Percentiles rank a stretch among this genome's conserved stretches.
phyloP scores from a whole-genome alignment of 2,329 filamentous ascomycete species.

The Scopulariopsis brevicaulis region DNA sequence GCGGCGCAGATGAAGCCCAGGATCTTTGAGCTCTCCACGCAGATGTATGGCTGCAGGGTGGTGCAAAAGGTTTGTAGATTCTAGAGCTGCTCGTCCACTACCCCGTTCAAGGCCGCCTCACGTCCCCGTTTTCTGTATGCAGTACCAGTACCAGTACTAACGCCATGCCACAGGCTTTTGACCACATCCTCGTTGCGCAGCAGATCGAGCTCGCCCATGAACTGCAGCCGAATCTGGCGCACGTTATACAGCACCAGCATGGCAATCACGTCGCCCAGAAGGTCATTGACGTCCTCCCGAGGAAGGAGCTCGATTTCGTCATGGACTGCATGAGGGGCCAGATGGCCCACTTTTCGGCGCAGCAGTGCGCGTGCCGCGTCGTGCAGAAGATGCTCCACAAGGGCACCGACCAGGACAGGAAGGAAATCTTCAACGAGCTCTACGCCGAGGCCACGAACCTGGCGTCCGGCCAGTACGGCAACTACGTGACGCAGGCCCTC shows the following conservation, averaged over 20 bases:
- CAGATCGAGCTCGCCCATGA: slow-evolving; percentile 77
- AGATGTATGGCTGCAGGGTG: slow-evolving; percentile 91
- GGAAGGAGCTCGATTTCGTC: slow-evolving; percentile 73
- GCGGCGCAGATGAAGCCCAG: slow-evolving; percentile 82
- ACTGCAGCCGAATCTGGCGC: slow-evolving; percentile 63
- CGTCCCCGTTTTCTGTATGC: background rate
- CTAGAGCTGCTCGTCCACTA: background rate
- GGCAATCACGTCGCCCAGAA: slow-evolving; percentile 97
- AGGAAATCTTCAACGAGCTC: slow-evolving; percentile 66
- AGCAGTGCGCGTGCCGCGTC: slow-evolving; percentile 84
- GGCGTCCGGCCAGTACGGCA: slow-evolving; percentile 82
- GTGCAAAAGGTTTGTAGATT: slow-evolving; percentile 69
- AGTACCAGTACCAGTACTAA: background rate
- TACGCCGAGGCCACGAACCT: slow-evolving; percentile 60
- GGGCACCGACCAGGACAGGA: slow-evolving; percentile 60
- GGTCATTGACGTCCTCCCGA: slow-evolving; percentile 70
- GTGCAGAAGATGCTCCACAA: slow-evolving; percentile 86
- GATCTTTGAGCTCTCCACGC: slow-evolving; percentile 65
- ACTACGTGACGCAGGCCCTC: slow-evolving; percentile 92
- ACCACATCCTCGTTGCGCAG: slow-evolving; percentile 85
- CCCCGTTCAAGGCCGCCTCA: background rate
- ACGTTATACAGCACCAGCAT: slow-evolving; percentile 75
- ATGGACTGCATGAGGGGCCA: slow-evolving; percentile 69
- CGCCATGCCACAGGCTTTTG: slow-evolving; percentile 56
- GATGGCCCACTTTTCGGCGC: slow-evolving; percentile 61